Conservation (phyloP, 2,329 filamentous ascomycete species). For the Penicillium digitatum region DNA sequence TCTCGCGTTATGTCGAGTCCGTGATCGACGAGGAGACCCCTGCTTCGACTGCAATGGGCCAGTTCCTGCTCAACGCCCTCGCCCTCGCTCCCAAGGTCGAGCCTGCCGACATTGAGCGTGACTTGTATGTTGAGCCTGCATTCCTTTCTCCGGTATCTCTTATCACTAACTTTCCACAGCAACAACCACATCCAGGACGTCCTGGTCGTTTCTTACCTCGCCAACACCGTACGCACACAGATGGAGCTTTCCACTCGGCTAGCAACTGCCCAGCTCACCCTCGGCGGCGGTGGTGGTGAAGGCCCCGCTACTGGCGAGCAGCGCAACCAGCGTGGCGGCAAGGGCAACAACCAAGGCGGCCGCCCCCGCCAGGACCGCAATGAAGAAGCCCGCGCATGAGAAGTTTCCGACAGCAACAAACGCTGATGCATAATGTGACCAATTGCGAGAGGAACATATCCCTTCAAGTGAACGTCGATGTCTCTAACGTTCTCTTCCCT, state of each 20-base stretch:
- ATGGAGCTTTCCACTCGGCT: constrained; percentile 96
- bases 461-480: constrained; percentile 14
- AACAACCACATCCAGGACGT: constrained; percentile 99
- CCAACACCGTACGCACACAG: constrained; percentile 97
- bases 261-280: constrained; percentile 69
- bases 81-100: constrained; percentile 94
- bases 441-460: constrained; percentile 13
- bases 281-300: constrained; percentile 51
- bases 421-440: constrained; percentile 24
- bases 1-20: constrained; percentile 85
- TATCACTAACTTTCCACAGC: constrained; percentile 46
- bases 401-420: constrained; percentile 15
- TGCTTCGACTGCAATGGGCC: constrained; percentile 85
- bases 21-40: constrained; percentile 84
- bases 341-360: constrained; percentile 33
- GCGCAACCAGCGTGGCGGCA: constrained; percentile 38
- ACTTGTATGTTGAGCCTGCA: constrained; percentile 61
- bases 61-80: constrained; percentile 91
- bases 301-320: constrained; percentile 34
- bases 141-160: background rate
- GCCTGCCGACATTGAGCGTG: constrained; percentile 80
- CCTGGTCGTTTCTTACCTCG: constrained; percentile 93
- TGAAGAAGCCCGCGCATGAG: constrained; percentile 40
- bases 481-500: constrained; percentile 18
- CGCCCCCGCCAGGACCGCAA: constrained; percentile 41